Percentiles rank a stretch among this genome's conserved stretches.
These are phyloP conservation scores for Penicillium robsamsonii DNA, from an alignment of 495 filamentous ascomycete species.

Conservation along the genomic window DNA sequence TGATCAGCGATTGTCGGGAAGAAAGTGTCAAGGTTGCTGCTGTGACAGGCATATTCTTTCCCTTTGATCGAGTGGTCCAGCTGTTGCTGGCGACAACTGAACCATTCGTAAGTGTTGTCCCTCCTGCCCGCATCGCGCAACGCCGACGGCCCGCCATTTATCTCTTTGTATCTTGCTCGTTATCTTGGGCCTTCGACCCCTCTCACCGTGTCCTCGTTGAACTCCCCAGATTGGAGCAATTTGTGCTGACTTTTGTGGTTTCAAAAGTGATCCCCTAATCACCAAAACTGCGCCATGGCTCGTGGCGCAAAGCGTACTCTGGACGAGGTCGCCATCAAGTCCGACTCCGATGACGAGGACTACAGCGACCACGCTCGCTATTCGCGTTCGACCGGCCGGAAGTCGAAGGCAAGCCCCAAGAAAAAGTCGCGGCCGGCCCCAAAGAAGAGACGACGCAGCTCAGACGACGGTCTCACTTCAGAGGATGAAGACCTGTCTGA, in stretches of 20 bases:
- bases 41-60: neutral
- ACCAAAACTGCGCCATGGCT: slow-evolving; percentile 40
- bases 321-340: slow-evolving; percentile 75
- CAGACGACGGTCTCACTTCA: slow-evolving; percentile 64
- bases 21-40: neutral
- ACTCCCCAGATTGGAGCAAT: neutral
- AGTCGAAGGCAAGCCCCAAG: slow-evolving; percentile 37
- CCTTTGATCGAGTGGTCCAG: slow-evolving; percentile 8
- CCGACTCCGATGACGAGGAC: slow-evolving; percentile 80
- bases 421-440: slow-evolving; percentile 46
- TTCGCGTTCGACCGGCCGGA: slow-evolving; percentile 35
- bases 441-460: slow-evolving; percentile 54
- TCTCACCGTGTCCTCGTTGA: neutral
- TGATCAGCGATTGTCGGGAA: slow-evolving; percentile 25
- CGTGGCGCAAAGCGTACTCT: slow-evolving; percentile 63
- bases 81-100: slow-evolving; percentile 14
- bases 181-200: neutral
- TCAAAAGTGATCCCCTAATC: slow-evolving; percentile 16
- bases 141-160: neutral
- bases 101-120: slow-evolving; percentile 9
- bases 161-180: neutral
- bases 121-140: slow-evolving; percentile 12
- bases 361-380: slow-evolving; percentile 52
- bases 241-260: slow-evolving; percentile 15
- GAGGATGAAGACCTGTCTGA: slow-evolving; percentile 43